phyloP scores from a whole-genome alignment of 2,329 filamentous ascomycete species.

The Neofusicoccum ribis region DNA sequence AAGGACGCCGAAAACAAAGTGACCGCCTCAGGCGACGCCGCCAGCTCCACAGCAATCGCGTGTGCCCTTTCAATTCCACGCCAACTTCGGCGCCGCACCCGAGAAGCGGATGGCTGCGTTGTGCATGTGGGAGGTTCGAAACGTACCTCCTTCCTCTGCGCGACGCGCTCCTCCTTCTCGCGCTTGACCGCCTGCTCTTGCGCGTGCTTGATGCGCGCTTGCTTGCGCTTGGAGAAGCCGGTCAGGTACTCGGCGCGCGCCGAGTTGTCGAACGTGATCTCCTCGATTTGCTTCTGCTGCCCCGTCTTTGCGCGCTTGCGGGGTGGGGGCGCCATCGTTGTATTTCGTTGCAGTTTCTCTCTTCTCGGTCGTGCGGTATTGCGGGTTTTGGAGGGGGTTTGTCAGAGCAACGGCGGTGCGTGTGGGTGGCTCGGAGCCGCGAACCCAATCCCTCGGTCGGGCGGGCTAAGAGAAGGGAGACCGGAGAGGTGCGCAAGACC shows the following conservation, averaged over 20 bases:
- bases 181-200: slow-evolving; percentile 77
- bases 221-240: slow-evolving; percentile 94
- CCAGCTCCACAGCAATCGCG: no score
- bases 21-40: no score
- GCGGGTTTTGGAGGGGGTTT: no score
- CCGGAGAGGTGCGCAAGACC: background rate
- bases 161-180: slow-evolving; percentile 74
- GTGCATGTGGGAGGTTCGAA: no score
- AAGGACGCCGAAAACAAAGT: no score
- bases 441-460: background rate
- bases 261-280: slow-evolving; percentile 79
- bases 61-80: no score
- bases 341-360: background rate
- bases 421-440: background rate
- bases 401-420: no score
- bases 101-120: background rate
- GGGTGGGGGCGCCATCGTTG: slow-evolving; percentile 24
- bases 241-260: slow-evolving; percentile 86
- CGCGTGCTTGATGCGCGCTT: slow-evolving; percentile 79
- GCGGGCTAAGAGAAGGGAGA: background rate
- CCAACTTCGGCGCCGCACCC: no score
- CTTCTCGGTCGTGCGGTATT: no score
- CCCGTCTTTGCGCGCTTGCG: slow-evolving; percentile 33
- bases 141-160: slow-evolving; percentile 71
- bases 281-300: slow-evolving; percentile 60